Conservation (phyloP, 228 moss, liverwort and hornwort species). For the Sphagnum magellanicum region DNA sequence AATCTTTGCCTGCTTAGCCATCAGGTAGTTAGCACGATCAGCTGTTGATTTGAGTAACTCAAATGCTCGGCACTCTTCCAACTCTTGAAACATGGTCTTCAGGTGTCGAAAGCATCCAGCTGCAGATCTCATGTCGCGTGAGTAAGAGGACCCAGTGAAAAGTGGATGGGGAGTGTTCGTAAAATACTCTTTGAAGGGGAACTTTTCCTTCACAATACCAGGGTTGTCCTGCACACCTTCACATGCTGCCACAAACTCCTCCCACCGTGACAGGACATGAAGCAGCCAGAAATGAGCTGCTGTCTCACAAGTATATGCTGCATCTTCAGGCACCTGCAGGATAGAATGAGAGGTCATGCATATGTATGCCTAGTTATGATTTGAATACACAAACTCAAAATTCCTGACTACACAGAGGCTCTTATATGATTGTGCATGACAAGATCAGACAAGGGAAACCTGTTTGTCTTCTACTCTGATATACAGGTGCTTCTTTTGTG, state of each 20-base stretch:
- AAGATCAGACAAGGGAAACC: no score
- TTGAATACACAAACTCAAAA: no score
- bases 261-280: conserved; percentile 97
- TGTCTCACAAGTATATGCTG: conserved; percentile 95
- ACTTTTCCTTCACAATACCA: conserved; percentile 71
- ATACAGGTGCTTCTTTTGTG: no score
- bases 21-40: conserved; percentile 96
- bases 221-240: conserved; percentile 54
- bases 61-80: conserved; percentile 97
- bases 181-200: conserved; percentile 91
- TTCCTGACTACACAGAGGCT: no score
- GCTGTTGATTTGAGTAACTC: conserved; percentile 97
- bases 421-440: no score
- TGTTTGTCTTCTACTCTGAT: no score
- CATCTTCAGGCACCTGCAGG: conserved; percentile 87
- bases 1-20: conserved; percentile 99
- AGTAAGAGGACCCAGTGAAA: conserved; percentile 70
- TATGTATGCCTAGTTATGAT: no score
- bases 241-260: conserved; percentile 87
- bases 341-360: neutral
- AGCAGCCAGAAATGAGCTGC: conserved; percentile 98
- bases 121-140: conserved; percentile 79
- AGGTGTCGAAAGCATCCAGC: conserved; percentile 95
- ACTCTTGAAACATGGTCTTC: conserved; percentile 98
- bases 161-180: conserved; percentile 67